Evolutionary conservation across 164 flowering plant genomes (phyloP).

Genomic region (Vitis cinerea): DNA sequence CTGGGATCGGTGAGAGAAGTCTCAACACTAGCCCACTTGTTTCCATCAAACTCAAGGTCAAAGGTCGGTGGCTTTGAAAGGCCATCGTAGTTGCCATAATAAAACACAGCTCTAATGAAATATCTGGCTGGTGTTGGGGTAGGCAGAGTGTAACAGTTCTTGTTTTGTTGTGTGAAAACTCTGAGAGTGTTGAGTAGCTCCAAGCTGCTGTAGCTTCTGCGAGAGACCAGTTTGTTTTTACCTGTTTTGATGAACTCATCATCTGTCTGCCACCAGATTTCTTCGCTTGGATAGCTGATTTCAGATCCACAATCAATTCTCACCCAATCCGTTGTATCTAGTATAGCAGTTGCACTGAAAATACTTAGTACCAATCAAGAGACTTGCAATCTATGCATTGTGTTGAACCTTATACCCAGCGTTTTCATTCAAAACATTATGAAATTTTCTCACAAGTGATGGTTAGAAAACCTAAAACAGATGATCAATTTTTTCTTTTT

Average conservation of each 20-base stretch:
- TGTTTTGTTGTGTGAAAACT: slow-evolving; percentile 11
- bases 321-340: background rate
- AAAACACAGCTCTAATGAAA: slow-evolving; percentile 15
- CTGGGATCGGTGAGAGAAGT: background rate
- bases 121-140: background rate
- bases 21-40: slow-evolving; percentile 16
- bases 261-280: slow-evolving; percentile 2
- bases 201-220: background rate
- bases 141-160: slow-evolving; percentile 15
- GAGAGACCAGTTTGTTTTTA: background rate
- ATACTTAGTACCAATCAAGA: too few species aligned
- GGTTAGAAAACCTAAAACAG: too few species aligned
- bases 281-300: background rate
- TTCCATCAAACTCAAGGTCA: slow-evolving; percentile 23
- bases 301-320: slow-evolving; percentile 9
- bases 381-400: too few species aligned
- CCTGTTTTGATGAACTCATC: slow-evolving; percentile 5
- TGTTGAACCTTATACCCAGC: too few species aligned
- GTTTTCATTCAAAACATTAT: too few species aligned
- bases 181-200: slow-evolving; percentile 3
- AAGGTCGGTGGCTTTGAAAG: slow-evolving; percentile 17
- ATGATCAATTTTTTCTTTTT: too few species aligned
- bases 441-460: too few species aligned
- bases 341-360: too few species aligned
- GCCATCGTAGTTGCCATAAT: slow-evolving; percentile 25